These are phyloP conservation scores for Holtermanniella nyarrowii DNA, from an alignment of 768 basidiomycete genomes.

Conservation along the genomic window DNA sequence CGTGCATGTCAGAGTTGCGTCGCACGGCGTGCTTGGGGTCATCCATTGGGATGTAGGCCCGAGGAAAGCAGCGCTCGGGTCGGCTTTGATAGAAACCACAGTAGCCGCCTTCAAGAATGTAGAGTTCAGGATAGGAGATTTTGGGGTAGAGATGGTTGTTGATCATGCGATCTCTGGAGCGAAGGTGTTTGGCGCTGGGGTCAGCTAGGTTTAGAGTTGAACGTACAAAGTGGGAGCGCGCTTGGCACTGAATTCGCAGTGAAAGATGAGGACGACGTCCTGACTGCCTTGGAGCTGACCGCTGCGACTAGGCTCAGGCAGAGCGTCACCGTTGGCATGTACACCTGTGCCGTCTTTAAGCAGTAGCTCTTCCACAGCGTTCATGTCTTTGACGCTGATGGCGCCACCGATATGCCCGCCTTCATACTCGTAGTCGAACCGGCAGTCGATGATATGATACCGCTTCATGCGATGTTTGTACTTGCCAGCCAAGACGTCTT, in stretches of 20 bases:
- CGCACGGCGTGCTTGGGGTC: constrained; percentile 73
- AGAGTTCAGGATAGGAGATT: constrained; percentile 91
- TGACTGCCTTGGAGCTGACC: constrained; percentile 51
- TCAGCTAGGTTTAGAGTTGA: constrained; percentile 7
- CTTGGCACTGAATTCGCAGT: constrained; percentile 95
- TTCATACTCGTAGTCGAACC: constrained; percentile 90
- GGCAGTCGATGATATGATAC: constrained; percentile 84
- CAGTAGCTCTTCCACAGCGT: constrained; percentile 68
- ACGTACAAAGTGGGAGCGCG: constrained; percentile 90
- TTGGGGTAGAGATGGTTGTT: constrained; percentile 84
- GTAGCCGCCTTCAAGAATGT: constrained; percentile 94
- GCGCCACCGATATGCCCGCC: constrained; percentile 91
- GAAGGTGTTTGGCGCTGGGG: constrained; percentile 78
- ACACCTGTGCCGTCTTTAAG: constrained; percentile 43
- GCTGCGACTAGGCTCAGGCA: constrained; percentile 47
- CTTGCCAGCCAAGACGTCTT: constrained; percentile 63
- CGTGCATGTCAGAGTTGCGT: constrained; percentile 75
- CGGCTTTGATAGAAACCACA: constrained; percentile 69
- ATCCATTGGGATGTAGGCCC: constrained; percentile 85
- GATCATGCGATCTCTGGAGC: constrained; percentile 76
- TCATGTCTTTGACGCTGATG: constrained; percentile 75
- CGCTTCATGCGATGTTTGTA: constrained; percentile 56
- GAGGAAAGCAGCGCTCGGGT: constrained; percentile 62
- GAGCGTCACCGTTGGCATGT: constrained; percentile 36
- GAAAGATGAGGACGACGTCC: constrained; percentile 86